These are phyloP conservation scores for Tephrocybe sp. DNA, from an alignment of 768 basidiomycete genomes.

Conservation along the genomic window DNA sequence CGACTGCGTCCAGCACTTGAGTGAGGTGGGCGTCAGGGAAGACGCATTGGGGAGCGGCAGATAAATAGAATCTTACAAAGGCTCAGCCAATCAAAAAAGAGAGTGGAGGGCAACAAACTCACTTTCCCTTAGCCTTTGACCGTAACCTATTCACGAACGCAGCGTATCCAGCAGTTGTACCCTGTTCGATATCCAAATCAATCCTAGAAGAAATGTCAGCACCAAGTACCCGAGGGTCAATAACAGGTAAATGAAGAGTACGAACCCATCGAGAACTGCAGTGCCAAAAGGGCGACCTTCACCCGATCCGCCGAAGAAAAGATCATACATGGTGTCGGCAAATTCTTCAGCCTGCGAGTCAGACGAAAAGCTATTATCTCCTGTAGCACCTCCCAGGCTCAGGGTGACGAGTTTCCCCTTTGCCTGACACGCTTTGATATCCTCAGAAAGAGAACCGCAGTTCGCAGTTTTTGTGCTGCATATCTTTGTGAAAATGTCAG, in stretches of 20 bases:
- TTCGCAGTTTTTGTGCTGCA: slow-evolving; percentile 47
- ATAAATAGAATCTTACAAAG: slow-evolving; percentile 47
- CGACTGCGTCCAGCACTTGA: slow-evolving; percentile 50
- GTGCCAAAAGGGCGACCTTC: slow-evolving; percentile 58
- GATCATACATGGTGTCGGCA: slow-evolving; percentile 60
- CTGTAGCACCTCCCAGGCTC: slow-evolving; percentile 52
- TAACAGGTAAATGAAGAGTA: not conserved
- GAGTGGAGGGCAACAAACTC: slow-evolving; percentile 9
- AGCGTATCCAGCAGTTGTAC: slow-evolving; percentile 41
- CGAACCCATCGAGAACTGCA: slow-evolving; percentile 63
- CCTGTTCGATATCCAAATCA: slow-evolving; percentile 67
- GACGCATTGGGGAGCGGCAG: slow-evolving; percentile 54
- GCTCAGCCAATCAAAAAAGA: not conserved
- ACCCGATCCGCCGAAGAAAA: slow-evolving; percentile 64
- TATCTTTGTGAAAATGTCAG: slow-evolving; percentile 29
- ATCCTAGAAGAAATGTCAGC: slow-evolving; percentile 28
- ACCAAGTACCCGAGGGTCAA: not conserved
- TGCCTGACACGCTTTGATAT: slow-evolving; percentile 57
- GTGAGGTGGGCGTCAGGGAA: slow-evolving; percentile 61
- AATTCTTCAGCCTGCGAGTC: slow-evolving; percentile 50
- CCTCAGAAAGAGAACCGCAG: slow-evolving; percentile 52
- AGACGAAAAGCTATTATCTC: slow-evolving; percentile 46
- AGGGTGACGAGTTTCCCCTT: slow-evolving; percentile 51
- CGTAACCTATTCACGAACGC: slow-evolving; percentile 48
- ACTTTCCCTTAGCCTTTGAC: slow-evolving; percentile 37